These are phyloP conservation scores for Kalaharituber pfeilii DNA, from an alignment of 2,329 filamentous ascomycete species.

Conservation along the genomic window DNA sequence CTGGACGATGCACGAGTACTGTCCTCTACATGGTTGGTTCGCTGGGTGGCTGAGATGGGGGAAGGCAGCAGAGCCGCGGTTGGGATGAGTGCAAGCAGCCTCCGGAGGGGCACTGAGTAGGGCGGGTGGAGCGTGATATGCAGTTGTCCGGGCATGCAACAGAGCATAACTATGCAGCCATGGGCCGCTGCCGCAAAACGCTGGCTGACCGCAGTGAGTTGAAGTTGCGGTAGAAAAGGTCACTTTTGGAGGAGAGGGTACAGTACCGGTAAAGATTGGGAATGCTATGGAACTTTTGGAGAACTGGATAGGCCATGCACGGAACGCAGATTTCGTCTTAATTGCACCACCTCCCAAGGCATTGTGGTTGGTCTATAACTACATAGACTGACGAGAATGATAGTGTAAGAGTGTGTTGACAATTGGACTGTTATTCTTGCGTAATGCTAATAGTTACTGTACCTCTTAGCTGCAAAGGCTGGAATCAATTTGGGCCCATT, in stretches of 20 bases:
- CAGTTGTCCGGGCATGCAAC: too few species aligned
- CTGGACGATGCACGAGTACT: too few species aligned
- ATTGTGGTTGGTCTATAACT: conserved; percentile 89
- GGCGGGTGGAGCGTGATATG: too few species aligned
- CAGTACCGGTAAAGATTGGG: conserved; percentile 74
- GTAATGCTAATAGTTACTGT: neutral
- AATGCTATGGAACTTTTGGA: conserved; percentile 85
- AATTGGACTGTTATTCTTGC: conserved; percentile 26
- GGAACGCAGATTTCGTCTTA: conserved; percentile 71
- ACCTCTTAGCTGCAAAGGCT: conserved; percentile 40
- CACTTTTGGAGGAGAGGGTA: conserved; percentile 84
- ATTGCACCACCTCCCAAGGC: conserved; percentile 86
- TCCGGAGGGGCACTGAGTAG: too few species aligned
- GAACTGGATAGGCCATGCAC: conserved; percentile 86
- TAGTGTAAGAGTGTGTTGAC: conserved; percentile 71
- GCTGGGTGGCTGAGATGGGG: too few species aligned
- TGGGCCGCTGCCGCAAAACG: conserved; percentile 66
- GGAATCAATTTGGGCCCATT: conserved; percentile 91
- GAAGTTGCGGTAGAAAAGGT: conserved; percentile 79
- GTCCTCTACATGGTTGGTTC: too few species aligned
- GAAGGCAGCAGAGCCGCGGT: too few species aligned
- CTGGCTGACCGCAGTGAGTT: conserved; percentile 57
- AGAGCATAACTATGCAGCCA: too few species aligned
- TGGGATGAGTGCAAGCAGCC: too few species aligned
- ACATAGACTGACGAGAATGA: conserved; percentile 75